A percentile compares a stretch with the other conserved stretches of the same genome.
Conservation (phyloP, 179 eudicot genomes). For the Gypsophila paniculata region DNA sequence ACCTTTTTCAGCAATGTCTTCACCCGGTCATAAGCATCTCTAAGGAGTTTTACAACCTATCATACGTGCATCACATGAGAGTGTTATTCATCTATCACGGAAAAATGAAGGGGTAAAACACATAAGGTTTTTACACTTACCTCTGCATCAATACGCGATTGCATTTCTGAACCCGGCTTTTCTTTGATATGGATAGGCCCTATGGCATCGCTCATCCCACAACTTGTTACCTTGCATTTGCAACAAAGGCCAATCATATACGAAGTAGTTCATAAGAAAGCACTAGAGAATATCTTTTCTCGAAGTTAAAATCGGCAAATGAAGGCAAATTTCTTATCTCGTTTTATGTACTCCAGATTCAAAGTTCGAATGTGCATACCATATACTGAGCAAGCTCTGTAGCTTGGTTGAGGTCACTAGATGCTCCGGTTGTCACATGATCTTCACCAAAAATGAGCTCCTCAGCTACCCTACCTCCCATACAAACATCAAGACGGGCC, state of each 20-base stretch:
- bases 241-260: conserved; percentile 8
- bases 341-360: neutral
- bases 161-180: conserved; percentile 87
- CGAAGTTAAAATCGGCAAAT: neutral
- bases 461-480: conserved; percentile 99
- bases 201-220: conserved; percentile 92
- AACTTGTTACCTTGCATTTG: conserved; percentile 58
- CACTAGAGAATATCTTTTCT: neutral
- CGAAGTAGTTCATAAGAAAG: neutral
- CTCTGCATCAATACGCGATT: conserved; percentile 87
- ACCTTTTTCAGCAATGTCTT: conserved; percentile 85
- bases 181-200: conserved; percentile 92
- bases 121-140: conserved; percentile 36
- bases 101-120: neutral
- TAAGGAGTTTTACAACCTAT: conserved; percentile 78
- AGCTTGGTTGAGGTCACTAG: conserved; percentile 83
- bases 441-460: conserved; percentile 93
- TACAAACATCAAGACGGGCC: conserved; percentile 95
- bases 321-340: neutral
- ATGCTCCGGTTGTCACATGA: conserved; percentile 89
- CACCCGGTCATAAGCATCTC: conserved; percentile 91
- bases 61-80: neutral
- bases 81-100: neutral
- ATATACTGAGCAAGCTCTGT: conserved; percentile 93
- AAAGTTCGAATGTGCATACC: conserved; percentile 40